phyloP scores from a whole-genome alignment of 306 rosid species.

The Casuarina equisetifolia region DNA sequence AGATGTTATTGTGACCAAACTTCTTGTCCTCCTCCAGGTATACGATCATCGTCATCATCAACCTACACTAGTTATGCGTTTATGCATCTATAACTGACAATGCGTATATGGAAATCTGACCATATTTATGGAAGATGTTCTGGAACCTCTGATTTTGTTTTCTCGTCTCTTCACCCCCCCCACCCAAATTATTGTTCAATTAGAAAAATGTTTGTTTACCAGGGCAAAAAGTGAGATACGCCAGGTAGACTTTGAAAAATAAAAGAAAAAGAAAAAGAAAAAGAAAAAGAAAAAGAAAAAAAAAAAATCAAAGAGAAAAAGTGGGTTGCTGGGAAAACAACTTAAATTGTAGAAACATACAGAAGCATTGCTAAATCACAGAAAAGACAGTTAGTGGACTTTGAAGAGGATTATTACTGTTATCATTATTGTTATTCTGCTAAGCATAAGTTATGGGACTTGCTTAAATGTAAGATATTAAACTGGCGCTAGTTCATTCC shows the following conservation, averaged over 20 bases:
- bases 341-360: background rate
- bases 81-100: background rate
- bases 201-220: background rate
- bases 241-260: too few relatives aligned
- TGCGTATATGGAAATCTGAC: background rate
- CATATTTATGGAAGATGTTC: background rate
- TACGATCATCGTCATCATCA: constrained; percentile 12
- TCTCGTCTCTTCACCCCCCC: background rate
- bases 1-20: constrained; percentile 73
- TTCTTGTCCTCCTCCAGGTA: constrained; percentile 74
- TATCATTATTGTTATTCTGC: background rate
- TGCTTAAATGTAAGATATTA: too few relatives aligned
- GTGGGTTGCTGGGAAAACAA: background rate
- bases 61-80: background rate
- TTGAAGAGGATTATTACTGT: background rate
- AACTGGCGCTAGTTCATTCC: too few relatives aligned
- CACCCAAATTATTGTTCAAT: background rate
- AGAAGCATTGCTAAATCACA: background rate
- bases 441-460: background rate
- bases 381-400: background rate
- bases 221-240: background rate
- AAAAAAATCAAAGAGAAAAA: background rate
- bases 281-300: background rate
- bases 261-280: background rate
- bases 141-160: background rate